These are phyloP conservation scores for Wickerhamomyces ciferrii DNA, from an alignment of 805 yeast genomes.

Conservation along the genomic window DNA sequence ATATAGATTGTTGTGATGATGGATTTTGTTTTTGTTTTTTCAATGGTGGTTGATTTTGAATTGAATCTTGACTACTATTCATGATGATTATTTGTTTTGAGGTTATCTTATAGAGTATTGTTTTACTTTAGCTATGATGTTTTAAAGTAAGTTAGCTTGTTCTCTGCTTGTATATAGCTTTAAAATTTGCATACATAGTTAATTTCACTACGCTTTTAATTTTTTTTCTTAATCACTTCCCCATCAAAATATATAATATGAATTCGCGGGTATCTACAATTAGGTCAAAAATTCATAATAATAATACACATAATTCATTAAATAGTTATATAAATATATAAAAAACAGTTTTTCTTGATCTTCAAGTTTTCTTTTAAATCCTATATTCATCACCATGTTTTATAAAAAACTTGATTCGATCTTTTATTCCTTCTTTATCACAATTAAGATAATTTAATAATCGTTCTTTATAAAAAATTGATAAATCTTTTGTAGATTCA, in stretches of 20 bases:
- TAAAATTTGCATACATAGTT: too few relatives aligned
- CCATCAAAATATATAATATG: too few relatives aligned
- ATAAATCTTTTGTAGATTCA: slow-evolving; percentile 4
- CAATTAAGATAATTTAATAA: slow-evolving; percentile 10
- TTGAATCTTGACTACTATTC: not conserved
- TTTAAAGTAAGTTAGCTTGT: too few relatives aligned
- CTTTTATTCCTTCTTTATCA: slow-evolving; percentile 15
- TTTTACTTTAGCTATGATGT: too few relatives aligned
- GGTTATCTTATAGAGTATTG: too few relatives aligned
- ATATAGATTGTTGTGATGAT: not conserved
- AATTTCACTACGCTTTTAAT: too few relatives aligned
- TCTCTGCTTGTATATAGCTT: too few relatives aligned
- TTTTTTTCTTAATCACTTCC: too few relatives aligned
- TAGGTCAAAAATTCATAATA: too few relatives aligned
- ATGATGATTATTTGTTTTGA: not conserved
- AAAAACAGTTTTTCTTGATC: too few relatives aligned
- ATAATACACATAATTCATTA: not conserved
- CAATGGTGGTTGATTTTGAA: not conserved
- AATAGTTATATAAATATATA: not conserved
- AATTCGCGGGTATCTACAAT: too few relatives aligned
- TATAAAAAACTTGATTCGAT: slow-evolving; percentile 14
- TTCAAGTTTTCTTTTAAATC: not conserved
- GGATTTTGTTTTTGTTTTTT: not conserved
- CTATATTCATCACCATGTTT: slow-evolving; percentile 5
- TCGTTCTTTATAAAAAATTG: slow-evolving; percentile 8